Evolutionary conservation across 140 eudicot genomes (phyloP), one percentile per base, ranked within the genome.

Genomic region (Erigeron philadelphicus): DNA sequence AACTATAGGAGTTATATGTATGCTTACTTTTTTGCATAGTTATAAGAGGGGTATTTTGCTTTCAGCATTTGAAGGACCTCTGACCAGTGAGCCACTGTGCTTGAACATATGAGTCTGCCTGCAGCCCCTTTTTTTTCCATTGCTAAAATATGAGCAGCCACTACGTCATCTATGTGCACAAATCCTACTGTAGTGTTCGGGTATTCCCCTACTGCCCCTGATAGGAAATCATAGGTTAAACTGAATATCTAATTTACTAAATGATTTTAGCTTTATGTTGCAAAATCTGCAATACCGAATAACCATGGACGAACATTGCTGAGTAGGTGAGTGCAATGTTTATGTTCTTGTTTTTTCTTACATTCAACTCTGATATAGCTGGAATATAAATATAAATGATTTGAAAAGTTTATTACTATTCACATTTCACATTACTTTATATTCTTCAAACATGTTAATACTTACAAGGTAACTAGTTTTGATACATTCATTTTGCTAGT

Each of bases 101-200:
- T 76, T 41, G 99, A 87, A 78, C 94, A 83, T 70, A 93, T 73
- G 5, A 86, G 82, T 82, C 99, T 85, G 17, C 99, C 99, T 48
- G 96, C 78, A 40, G 90, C 96, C 55, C 76, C 77, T 31, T 75
- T 80, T 59, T 93, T 81, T 64, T 85, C 95, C 99, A 89, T 93
- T 43, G 95, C 95, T 64, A 93, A 65, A 54, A 89, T 85, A 74
- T 93, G 96, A 67, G 97, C 90, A 44, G 73, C 82, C 61, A 89
- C 94, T 60, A 85, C 97, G 35, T 93, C 97, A 3, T 93, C 85
- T 66, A 89, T 87, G 79, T 93, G 99, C 71, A 93, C 96, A 38
- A 93, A 93, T 61, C 99, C 97, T 31, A 93, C 42, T 3, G 67
- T 72, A 7, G 73, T 82, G 75, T 93, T 84, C 10, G 88, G 87